Percentiles rank a stretch among this genome's conserved stretches.
These are phyloP conservation scores for Leucosporidium scottii DNA, from an alignment of 768 basidiomycete species.

Conservation along the genomic window DNA sequence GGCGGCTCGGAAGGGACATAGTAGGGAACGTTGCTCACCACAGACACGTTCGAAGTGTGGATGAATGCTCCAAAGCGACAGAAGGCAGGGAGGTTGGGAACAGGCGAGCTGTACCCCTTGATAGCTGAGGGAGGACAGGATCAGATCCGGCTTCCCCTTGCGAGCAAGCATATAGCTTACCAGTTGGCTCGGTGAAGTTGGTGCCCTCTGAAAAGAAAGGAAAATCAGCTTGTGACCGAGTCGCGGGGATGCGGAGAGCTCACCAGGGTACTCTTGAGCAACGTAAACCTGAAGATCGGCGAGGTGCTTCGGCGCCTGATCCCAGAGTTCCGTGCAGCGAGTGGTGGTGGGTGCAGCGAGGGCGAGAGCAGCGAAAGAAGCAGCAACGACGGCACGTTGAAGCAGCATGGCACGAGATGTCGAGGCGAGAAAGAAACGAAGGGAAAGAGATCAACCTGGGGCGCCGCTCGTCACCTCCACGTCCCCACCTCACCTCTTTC, in stretches of 20 bases:
- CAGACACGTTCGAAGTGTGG: conserved; percentile 23
- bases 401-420: no score
- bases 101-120: conserved; percentile 12
- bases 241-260: neutral
- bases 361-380: no score
- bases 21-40: no score
- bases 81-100: conserved; percentile 23
- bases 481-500: no score
- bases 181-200: neutral
- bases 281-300: conserved; percentile 20
- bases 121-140: conserved; percentile 15
- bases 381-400: no score
- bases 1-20: no score
- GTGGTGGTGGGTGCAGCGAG: no score
- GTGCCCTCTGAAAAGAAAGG: neutral
- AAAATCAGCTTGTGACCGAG: neutral
- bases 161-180: neutral
- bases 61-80: conserved; percentile 35
- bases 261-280: conserved; percentile 22
- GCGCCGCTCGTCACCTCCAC: no score
- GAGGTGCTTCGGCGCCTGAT: conserved; percentile 14
- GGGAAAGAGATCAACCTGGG: no score
- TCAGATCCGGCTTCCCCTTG: neutral
- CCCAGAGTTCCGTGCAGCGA: conserved; percentile 17
- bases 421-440: no score